Conservation (phyloP, 2,329 filamentous ascomycete species). For the Aspergillus flavus region DNA sequence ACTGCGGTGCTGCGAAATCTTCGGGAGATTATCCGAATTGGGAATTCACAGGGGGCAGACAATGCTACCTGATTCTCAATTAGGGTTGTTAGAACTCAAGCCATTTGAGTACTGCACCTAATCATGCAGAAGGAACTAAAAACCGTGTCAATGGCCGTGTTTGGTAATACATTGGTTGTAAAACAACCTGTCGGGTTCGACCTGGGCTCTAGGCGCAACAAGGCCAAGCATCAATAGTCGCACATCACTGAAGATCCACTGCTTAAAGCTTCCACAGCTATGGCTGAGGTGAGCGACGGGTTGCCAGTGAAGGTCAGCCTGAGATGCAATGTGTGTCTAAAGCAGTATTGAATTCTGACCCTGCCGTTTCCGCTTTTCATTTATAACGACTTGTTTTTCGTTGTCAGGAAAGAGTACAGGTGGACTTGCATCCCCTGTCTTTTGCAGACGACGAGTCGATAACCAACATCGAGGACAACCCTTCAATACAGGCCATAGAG, state of each 20-base stretch:
- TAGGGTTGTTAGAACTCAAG: background rate
- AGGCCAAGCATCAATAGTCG: background rate
- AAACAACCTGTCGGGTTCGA: background rate
- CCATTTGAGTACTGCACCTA: background rate
- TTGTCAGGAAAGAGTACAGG: background rate
- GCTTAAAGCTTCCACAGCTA: background rate
- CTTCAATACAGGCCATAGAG: background rate
- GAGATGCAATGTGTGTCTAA: background rate
- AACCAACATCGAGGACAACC: background rate
- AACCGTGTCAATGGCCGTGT: no score
- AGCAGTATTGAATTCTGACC: background rate
- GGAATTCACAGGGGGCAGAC: background rate
- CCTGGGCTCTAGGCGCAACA: background rate
- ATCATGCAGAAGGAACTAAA: background rate
- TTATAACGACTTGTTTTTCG: background rate
- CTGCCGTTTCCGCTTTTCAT: background rate
- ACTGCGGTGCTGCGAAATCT: conserved; percentile 8
- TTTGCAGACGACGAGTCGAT: background rate
- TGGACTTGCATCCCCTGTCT: background rate
- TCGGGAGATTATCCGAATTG: conserved; percentile 9
- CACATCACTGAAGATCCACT: background rate
- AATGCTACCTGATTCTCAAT: background rate
- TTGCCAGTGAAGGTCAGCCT: background rate
- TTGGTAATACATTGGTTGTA: background rate
- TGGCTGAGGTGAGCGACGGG: background rate